Evolutionary conservation across 2,329 filamentous ascomycete genomes (phyloP).

Genomic region (Nothophoma quercina): DNA sequence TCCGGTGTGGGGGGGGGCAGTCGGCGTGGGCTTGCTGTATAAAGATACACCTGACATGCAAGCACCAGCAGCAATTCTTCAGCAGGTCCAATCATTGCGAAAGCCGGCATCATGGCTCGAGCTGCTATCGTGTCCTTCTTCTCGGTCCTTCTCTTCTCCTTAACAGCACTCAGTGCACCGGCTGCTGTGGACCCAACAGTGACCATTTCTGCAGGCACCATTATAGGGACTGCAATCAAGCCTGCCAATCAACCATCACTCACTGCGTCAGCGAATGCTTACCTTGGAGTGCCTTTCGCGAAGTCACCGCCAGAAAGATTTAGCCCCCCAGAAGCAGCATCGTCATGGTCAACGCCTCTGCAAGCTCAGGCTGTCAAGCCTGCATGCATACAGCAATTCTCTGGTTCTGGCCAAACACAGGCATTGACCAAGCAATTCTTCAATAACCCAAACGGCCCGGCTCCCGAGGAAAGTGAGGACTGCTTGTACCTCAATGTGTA

Average conservation of each 20-base stretch:
- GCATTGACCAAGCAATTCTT: slow-evolving; percentile 18
- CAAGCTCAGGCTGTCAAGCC: slow-evolving; percentile 20
- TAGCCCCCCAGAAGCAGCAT: slow-evolving; percentile 21
- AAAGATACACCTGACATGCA: background rate
- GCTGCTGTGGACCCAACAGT: slow-evolving; percentile 13
- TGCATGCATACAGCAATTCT: slow-evolving; percentile 30
- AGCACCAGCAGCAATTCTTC: background rate
- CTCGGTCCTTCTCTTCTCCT: background rate
- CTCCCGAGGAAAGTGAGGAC: slow-evolving; percentile 42
- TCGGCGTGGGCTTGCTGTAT: background rate
- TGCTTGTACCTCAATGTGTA: slow-evolving; percentile 51
- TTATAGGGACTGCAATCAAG: slow-evolving; percentile 16
- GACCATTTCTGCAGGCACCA: slow-evolving; percentile 11
- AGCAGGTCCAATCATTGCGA: too few species aligned
- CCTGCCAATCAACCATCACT: slow-evolving; percentile 17
- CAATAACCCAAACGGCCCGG: slow-evolving; percentile 21
- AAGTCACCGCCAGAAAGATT: slow-evolving; percentile 27
- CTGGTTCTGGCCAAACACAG: slow-evolving; percentile 9
- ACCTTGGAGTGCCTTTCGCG: slow-evolving; percentile 23
- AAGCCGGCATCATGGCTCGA: background rate
- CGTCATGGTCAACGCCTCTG: slow-evolving; percentile 19
- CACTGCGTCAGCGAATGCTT: slow-evolving; percentile 20
- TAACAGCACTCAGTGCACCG: slow-evolving; percentile 4
- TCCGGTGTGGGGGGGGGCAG: background rate
- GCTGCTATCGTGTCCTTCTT: background rate